These are phyloP conservation scores for Suhomyces pyralidae DNA, from an alignment of 805 yeast species.

Conservation along the genomic window DNA sequence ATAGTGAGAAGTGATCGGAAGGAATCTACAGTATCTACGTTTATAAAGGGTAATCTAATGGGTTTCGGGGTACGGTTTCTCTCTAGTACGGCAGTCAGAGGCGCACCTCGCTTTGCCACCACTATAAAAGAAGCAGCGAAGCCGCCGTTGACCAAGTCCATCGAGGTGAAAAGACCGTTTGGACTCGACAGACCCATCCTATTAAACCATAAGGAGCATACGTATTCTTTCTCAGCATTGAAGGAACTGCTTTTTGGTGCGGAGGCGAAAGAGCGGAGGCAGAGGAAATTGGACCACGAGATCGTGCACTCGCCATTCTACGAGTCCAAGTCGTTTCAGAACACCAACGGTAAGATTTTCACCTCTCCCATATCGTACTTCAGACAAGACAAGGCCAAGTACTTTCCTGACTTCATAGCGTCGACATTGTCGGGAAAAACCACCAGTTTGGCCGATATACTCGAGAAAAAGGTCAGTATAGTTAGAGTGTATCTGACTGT, in stretches of 20 bases:
- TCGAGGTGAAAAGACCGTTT: conserved; percentile 33
- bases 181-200: conserved; percentile 33
- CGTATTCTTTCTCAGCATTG: conserved; percentile 16
- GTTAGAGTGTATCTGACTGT: conserved; percentile 64
- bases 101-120: conserved; percentile 34
- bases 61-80: too few relatives aligned
- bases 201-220: conserved; percentile 20
- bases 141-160: conserved; percentile 35
- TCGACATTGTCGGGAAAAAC: conserved; percentile 43
- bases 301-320: conserved; percentile 43
- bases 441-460: conserved; percentile 33
- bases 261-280: conserved; percentile 37
- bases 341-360: conserved; percentile 83
- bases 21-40: too few relatives aligned
- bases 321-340: conserved; percentile 49
- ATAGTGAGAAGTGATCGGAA: too few relatives aligned
- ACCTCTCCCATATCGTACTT: conserved; percentile 78
- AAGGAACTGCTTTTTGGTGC: conserved; percentile 27
- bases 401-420: conserved; percentile 77
- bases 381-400: conserved; percentile 65
- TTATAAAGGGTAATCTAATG: too few relatives aligned
- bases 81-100: too few relatives aligned
- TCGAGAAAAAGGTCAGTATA: conserved; percentile 54
- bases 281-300: conserved; percentile 39
- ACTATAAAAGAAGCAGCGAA: conserved; percentile 38